These are phyloP conservation scores for Themeda triandra DNA, from an alignment of 176 grass and related monocot genomes.

Conservation along the genomic window DNA sequence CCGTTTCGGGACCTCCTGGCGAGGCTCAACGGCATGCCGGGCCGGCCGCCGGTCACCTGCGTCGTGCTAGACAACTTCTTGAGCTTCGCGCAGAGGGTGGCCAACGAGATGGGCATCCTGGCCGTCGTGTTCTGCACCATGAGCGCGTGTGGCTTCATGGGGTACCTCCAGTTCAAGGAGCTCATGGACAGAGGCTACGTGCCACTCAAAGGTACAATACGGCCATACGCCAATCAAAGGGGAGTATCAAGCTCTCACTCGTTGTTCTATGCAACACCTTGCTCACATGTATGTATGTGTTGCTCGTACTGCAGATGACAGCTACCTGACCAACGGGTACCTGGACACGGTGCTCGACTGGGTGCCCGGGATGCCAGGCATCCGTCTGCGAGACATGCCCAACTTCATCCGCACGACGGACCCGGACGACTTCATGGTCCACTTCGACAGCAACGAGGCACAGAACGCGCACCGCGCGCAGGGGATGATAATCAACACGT, in stretches of 20 bases:
- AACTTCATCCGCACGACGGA: slow-evolving; percentile 59
- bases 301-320: slow-evolving; percentile 31
- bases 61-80: slow-evolving; percentile 44
- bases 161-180: slow-evolving; percentile 45
- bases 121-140: slow-evolving; percentile 47
- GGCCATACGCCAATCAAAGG: too few species aligned
- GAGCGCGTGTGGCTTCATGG: slow-evolving; percentile 55
- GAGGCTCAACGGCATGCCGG: slow-evolving; percentile 28
- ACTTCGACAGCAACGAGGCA: slow-evolving; percentile 35
- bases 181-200: slow-evolving; percentile 47
- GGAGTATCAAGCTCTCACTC: not conserved
- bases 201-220: slow-evolving; percentile 50
- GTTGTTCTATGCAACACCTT: not conserved
- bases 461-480: slow-evolving; percentile 39
- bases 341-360: slow-evolving; percentile 61
- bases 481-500: slow-evolving; percentile 65
- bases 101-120: slow-evolving; percentile 40
- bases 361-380: slow-evolving; percentile 50
- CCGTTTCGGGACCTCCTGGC: slow-evolving; percentile 51
- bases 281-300: not conserved
- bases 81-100: slow-evolving; percentile 51
- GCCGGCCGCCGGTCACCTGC: slow-evolving; percentile 40
- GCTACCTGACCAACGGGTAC: slow-evolving; percentile 53
- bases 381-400: slow-evolving; percentile 54
- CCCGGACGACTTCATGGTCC: slow-evolving; percentile 46